Conservation (phyloP, 805 yeast species). For the Yamadazyma kitorensis region DNA sequence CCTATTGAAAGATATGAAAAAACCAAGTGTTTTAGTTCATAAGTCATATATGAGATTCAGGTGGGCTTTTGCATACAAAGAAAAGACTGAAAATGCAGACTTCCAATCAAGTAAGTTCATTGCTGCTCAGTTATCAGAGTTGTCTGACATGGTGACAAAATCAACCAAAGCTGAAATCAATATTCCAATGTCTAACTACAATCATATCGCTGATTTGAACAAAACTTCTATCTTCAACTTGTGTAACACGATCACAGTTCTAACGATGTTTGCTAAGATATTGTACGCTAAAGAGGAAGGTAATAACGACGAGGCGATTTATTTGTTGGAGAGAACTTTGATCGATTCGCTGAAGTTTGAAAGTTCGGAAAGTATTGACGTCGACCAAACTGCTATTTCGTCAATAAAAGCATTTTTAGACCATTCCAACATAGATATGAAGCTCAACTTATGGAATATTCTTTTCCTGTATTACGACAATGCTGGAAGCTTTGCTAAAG, state of each 20-base stretch:
- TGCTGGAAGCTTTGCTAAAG: slow-evolving; percentile 25
- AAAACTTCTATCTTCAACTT: slow-evolving; percentile 52
- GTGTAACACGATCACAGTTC: slow-evolving; percentile 67
- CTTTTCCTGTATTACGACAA: slow-evolving; percentile 54
- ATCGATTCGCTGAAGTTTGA: slow-evolving; percentile 18
- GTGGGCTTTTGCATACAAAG: slow-evolving; percentile 35
- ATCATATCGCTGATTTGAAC: slow-evolving; percentile 56
- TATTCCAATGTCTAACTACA: slow-evolving; percentile 55
- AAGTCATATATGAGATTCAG: slow-evolving; percentile 13
- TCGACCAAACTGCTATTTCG: slow-evolving; percentile 18
- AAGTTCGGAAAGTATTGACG: slow-evolving; percentile 2
- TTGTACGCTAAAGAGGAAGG: slow-evolving; percentile 32
- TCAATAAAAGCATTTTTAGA: slow-evolving; percentile 63
- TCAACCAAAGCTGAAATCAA: slow-evolving; percentile 8
- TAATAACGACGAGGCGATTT: slow-evolving; percentile 31
- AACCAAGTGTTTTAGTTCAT: background rate
- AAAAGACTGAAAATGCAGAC: slow-evolving; percentile 25
- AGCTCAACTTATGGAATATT: slow-evolving; percentile 72
- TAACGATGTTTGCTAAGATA: slow-evolving; percentile 59
- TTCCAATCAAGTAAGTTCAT: slow-evolving; percentile 30
- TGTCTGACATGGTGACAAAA: slow-evolving; percentile 14
- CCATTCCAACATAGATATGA: slow-evolving; percentile 62
- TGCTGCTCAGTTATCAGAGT: slow-evolving; percentile 19
- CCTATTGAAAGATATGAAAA: background rate
- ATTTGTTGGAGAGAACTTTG: slow-evolving; percentile 47